A percentile compares a stretch with the other conserved stretches of the same genome.
Evolutionary conservation across 179 eudicot genomes (phyloP).

Genomic region (Heliamphora pulchella): DNA sequence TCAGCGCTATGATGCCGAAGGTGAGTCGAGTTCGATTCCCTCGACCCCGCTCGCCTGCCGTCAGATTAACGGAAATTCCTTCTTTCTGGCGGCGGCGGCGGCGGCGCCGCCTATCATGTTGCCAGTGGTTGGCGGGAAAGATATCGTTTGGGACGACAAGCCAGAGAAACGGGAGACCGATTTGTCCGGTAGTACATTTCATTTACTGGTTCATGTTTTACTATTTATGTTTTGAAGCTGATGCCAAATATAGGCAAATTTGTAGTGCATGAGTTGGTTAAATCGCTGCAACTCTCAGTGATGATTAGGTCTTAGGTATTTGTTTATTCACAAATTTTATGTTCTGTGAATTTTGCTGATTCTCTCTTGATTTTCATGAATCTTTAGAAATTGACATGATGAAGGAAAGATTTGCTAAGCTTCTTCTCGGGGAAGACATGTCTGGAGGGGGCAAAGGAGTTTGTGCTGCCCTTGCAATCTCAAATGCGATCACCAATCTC

Average conservation of each 20-base stretch:
- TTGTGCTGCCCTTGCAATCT: conserved; percentile 85
- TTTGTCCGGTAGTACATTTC: conserved; percentile 46
- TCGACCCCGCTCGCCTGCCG: conserved; percentile 33
- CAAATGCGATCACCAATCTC: conserved; percentile 90
- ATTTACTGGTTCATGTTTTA: neutral
- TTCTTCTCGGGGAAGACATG: conserved; percentile 94
- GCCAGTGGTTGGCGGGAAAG: conserved; percentile 53
- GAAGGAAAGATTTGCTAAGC: conserved; percentile 98
- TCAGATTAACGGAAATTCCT: conserved; percentile 13
- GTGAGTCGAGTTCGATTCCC: conserved; percentile 34
- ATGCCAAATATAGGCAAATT: neutral
- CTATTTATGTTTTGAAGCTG: neutral
- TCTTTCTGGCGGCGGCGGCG: conserved; percentile 25
- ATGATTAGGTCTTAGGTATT: neutral
- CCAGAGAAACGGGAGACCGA: conserved; percentile 33
- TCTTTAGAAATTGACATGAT: conserved; percentile 62
- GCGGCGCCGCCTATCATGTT: conserved; percentile 25
- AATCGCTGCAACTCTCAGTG: neutral
- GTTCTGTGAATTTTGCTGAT: neutral
- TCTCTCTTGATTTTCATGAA: neutral
- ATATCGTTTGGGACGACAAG: conserved; percentile 47
- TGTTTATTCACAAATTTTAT: neutral
- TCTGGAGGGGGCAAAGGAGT: conserved; percentile 98
- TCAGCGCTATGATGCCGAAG: conserved; percentile 28
- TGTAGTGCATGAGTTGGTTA: neutral